A percentile compares a stretch with the other conserved stretches of the same genome.
Conservation (phyloP, 257 asterid species). For the Scutellaria minor region DNA sequence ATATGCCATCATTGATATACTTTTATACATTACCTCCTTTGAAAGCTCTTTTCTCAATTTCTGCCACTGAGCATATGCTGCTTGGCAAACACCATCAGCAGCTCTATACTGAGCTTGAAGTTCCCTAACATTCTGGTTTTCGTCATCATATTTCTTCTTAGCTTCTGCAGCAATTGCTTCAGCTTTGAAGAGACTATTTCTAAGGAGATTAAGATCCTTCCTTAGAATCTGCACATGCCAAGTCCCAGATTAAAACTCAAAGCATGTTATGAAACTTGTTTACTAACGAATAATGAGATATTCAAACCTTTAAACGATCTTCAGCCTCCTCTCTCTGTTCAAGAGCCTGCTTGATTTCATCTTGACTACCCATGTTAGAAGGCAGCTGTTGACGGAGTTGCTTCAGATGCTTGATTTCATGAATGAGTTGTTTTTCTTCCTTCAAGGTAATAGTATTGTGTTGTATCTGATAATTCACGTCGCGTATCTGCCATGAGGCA, state of each 20-base stretch:
- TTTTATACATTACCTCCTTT: conserved; percentile 59
- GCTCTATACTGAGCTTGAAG: conserved; percentile 67
- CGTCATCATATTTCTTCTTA: conserved; percentile 64
- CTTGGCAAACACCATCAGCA: conserved; percentile 88
- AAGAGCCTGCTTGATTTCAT: conserved; percentile 86
- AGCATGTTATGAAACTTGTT: conserved; percentile 19
- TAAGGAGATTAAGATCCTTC: conserved; percentile 80
- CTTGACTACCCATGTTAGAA: conserved; percentile 79
- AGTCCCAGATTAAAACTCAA: conserved; percentile 26
- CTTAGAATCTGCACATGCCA: conserved; percentile 57
- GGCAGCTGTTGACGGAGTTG: conserved; percentile 85
- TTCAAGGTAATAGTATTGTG: conserved; percentile 86
- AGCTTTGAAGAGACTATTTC: conserved; percentile 59
- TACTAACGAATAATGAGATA: conserved; percentile 14
- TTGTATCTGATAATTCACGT: conserved; percentile 73
- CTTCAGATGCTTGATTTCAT: conserved; percentile 89
- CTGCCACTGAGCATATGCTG: conserved; percentile 66
- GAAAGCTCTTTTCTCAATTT: conserved; percentile 61
- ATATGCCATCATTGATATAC: not conserved
- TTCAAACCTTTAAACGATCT: conserved; percentile 73
- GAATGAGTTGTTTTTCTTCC: conserved; percentile 83
- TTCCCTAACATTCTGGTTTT: conserved; percentile 65
- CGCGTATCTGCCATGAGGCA: conserved; percentile 54
- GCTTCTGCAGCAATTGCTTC: conserved; percentile 66
- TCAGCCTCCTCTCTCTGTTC: conserved; percentile 76